phyloP scores from a whole-genome alignment of 495 filamentous ascomycete species.

The Trichoderma erinaceum region DNA sequence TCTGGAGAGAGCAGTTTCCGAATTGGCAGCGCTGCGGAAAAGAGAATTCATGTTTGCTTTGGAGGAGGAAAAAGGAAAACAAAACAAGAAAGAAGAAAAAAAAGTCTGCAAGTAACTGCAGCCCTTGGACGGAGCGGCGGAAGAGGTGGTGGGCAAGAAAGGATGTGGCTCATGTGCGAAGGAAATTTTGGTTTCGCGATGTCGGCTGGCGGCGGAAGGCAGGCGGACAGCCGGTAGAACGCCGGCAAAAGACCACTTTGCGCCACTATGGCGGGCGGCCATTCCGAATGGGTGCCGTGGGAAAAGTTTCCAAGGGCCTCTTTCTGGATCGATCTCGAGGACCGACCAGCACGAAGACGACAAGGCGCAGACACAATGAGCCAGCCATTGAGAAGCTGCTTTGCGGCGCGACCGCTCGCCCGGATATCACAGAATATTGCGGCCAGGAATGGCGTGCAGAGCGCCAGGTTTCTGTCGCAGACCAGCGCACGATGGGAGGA shows the following conservation, averaged over 20 bases:
- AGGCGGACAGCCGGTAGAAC: slow-evolving; percentile 15
- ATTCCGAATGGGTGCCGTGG: slow-evolving; percentile 4
- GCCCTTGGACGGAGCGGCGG: slow-evolving; percentile 12
- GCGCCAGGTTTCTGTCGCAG: not conserved
- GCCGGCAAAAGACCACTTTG: slow-evolving; percentile 6
- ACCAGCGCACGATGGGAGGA: slow-evolving; percentile 15
- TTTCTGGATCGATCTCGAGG: not conserved
- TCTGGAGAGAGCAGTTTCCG: slow-evolving; percentile 32
- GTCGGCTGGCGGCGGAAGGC: slow-evolving; percentile 15
- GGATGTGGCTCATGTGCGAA: slow-evolving; percentile 12
- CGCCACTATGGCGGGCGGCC: slow-evolving; percentile 6
- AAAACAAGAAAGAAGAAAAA: slow-evolving; percentile 17
- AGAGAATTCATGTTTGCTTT: slow-evolving; percentile 39
- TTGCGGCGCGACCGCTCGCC: slow-evolving; percentile 13
- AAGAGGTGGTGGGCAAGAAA: slow-evolving; percentile 19
- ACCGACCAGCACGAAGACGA: not conserved
- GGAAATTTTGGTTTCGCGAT: slow-evolving; percentile 18
- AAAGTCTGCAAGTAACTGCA: slow-evolving; percentile 17
- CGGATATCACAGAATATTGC: slow-evolving; percentile 1
- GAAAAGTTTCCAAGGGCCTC: not conserved
- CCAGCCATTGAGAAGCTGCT: slow-evolving; percentile 1
- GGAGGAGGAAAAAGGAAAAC: slow-evolving; percentile 17
- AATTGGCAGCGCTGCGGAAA: slow-evolving; percentile 30
- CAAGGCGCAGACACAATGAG: slow-evolving; percentile 10
- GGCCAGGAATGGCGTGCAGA: not conserved